Evolutionary conservation across 202 grass and related monocot genomes (phyloP).

Genomic region (Digitaria exilis): DNA sequence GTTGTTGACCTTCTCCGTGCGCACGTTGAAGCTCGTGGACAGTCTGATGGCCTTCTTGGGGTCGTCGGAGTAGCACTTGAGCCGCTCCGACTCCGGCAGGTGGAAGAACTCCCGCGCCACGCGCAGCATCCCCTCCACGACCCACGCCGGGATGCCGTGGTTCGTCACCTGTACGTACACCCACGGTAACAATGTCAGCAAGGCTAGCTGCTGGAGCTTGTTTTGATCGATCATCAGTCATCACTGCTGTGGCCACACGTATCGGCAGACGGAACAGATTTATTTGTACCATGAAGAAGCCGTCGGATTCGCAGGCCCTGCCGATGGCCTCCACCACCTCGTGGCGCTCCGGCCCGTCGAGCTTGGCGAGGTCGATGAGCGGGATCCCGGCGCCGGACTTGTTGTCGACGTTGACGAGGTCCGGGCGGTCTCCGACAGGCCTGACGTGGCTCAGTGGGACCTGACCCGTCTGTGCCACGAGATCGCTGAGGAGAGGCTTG

Average conservation of each 20-base stretch:
- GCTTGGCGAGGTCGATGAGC: conserved; percentile 58
- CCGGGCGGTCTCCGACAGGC: conserved; percentile 55
- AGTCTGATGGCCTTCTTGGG: conserved; percentile 72
- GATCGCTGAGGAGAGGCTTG: conserved; percentile 65
- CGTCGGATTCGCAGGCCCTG: conserved; percentile 59
- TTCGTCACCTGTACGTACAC: conserved; percentile 56
- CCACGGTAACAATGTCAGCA: background rate
- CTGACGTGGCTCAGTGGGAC: conserved; percentile 65
- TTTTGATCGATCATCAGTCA: no score
- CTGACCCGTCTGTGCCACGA: conserved; percentile 22
- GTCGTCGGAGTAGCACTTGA: conserved; percentile 94
- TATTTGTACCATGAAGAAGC: conserved; percentile 85
- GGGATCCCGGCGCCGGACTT: conserved; percentile 51
- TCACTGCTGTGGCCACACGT: no score
- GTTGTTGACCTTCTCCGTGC: conserved; percentile 76
- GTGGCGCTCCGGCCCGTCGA: conserved; percentile 43
- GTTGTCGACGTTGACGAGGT: conserved; percentile 52
- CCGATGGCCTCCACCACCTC: conserved; percentile 61
- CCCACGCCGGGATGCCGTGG: conserved; percentile 63
- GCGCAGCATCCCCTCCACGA: conserved; percentile 61
- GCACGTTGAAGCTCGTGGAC: conserved; percentile 96
- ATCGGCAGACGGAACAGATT: no score
- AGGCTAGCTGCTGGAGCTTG: background rate
- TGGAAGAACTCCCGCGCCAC: conserved; percentile 91
- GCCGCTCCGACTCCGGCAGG: conserved; percentile 79